Conservation (phyloP, 2,329 filamentous ascomycete genomes). For the Diplocarpon rosae region DNA sequence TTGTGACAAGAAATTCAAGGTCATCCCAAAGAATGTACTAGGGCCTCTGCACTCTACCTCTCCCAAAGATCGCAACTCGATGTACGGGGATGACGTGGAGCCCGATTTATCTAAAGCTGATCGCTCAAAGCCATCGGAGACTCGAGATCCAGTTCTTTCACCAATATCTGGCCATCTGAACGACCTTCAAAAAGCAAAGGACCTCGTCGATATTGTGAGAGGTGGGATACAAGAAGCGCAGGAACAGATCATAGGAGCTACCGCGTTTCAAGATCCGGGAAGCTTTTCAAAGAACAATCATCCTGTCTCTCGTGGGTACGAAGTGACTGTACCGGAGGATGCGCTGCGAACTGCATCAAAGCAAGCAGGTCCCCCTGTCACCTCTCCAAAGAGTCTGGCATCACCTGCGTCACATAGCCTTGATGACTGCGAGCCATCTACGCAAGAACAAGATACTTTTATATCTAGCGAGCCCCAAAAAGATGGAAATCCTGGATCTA, state of each 20-base stretch:
- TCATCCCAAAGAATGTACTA: not conserved
- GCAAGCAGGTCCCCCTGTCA: not conserved
- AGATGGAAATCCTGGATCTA: not conserved
- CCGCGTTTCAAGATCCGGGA: not conserved
- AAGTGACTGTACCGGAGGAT: not conserved
- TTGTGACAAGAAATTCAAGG: not conserved
- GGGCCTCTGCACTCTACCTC: no score
- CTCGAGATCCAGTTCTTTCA: not conserved
- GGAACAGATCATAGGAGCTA: constrained; percentile 3
- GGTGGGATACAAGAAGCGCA: constrained; percentile 7
- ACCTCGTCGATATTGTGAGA: constrained; percentile 11
- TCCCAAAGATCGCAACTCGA: no score
- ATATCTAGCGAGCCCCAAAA: not conserved
- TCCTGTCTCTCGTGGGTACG: not conserved
- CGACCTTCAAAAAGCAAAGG: constrained; percentile 12
- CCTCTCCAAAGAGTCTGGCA: not conserved
- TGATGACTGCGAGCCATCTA: not conserved
- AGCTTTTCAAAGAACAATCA: no score
- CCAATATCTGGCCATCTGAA: constrained; percentile 4
- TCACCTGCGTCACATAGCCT: constrained; percentile 1
- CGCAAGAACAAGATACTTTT: not conserved
- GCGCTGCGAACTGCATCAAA: not conserved
- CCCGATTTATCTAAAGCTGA: not conserved
- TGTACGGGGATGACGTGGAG: no score
- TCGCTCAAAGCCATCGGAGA: not conserved